Evolutionary conservation across 2,329 filamentous ascomycete genomes (phyloP).

Genomic region (Aspergillus flavus): DNA sequence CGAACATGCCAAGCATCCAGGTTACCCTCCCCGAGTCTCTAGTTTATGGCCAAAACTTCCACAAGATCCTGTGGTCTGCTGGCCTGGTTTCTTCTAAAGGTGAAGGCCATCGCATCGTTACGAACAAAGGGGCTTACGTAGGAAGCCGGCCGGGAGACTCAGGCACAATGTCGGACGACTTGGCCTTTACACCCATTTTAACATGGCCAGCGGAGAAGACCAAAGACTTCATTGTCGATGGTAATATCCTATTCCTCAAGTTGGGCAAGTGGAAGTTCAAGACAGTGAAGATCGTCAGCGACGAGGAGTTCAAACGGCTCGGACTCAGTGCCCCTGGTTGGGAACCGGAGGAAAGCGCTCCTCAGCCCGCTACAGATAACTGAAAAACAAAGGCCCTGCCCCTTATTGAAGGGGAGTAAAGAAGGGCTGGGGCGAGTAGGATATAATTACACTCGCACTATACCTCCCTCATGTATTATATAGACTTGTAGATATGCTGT

Average conservation of each 20-base stretch:
- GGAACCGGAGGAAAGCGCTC: slow-evolving; percentile 36
- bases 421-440: background rate
- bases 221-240: slow-evolving; percentile 54
- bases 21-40: slow-evolving; percentile 54
- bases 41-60: slow-evolving; percentile 51
- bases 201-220: slow-evolving; percentile 47
- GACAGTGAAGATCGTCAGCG: slow-evolving; percentile 57
- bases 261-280: slow-evolving; percentile 64
- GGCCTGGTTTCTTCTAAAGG: slow-evolving; percentile 55
- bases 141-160: slow-evolving; percentile 44
- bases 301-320: slow-evolving; percentile 53
- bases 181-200: slow-evolving; percentile 55
- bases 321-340: slow-evolving; percentile 55
- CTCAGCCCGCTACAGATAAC: background rate
- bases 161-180: slow-evolving; percentile 44
- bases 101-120: slow-evolving; percentile 55
- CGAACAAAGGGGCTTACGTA: slow-evolving; percentile 55
- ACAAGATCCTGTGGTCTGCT: slow-evolving; percentile 54
- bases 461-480: slow-evolving; percentile 14
- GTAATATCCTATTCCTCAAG: slow-evolving; percentile 56
- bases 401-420: background rate
- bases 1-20: slow-evolving; percentile 40
- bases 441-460: background rate
- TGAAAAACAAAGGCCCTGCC: background rate
- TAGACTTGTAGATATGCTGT: slow-evolving; percentile 18